Evolutionary conservation across 2,329 filamentous ascomycete species (phyloP).

Genomic region (Sarocladiaceae sp.): DNA sequence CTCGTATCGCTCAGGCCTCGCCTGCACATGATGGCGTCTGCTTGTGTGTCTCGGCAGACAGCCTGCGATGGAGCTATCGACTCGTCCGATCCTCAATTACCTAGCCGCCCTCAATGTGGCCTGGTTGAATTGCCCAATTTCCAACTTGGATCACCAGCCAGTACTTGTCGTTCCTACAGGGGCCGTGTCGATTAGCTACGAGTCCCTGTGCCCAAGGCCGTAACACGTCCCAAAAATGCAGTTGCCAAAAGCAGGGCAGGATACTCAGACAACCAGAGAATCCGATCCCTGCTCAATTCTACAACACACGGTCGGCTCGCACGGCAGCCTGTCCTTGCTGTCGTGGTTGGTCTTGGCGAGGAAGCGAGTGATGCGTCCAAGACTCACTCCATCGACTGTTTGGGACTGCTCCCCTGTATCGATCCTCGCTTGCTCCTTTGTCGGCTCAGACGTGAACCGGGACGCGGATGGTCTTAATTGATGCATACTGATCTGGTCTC

Average conservation of each 20-base stretch:
- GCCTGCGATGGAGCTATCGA: neutral
- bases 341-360: constrained; percentile 5
- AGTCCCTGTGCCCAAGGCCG: too few species aligned
- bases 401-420: neutral
- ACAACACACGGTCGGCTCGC: neutral
- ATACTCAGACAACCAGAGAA: constrained; percentile 6
- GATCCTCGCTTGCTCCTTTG: neutral
- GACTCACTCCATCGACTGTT: neutral
- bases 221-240: too few species aligned
- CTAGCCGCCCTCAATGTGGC: too few species aligned
- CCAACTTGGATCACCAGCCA: too few species aligned
- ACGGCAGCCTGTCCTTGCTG: neutral
- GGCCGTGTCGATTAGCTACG: too few species aligned
- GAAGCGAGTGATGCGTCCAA: constrained; percentile 6
- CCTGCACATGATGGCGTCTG: too few species aligned
- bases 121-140: too few species aligned
- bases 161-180: too few species aligned
- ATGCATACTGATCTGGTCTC: neutral
- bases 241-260: constrained; percentile 7
- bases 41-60: neutral
- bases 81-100: too few species aligned
- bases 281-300: neutral
- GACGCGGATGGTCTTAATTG: neutral
- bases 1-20: constrained; percentile 8
- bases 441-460: too few species aligned